Evolutionary conservation across 148 eudicot genomes (phyloP), one percentile per base, ranked within the genome.

Genomic region (Silene uniflora): DNA sequence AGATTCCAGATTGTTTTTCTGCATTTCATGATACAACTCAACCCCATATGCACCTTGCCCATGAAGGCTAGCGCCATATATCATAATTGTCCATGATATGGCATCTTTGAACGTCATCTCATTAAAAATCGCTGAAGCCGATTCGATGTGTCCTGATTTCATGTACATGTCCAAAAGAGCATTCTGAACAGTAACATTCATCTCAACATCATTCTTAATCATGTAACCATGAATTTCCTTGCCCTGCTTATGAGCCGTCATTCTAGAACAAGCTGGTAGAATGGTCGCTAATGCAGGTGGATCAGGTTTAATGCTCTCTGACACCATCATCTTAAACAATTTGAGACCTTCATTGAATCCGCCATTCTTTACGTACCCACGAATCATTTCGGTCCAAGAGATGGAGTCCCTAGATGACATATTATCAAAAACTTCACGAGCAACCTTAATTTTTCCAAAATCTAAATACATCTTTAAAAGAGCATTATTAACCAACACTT

Each of bases 191-290:
- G 76, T 86, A 21, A 82, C 68, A 69, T 89, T 91, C 82, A 83
- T 55, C 0, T 80, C 85, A 76, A 89, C 70, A 44, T 79, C 85
- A 72, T 80, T 87, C 76, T 88, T 87, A 2, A 89, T 61, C 81
- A 87, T 75, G 81, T 84, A 86, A 46, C 88, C 83, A 49, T 91
- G 96, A 74, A 91, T 80, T 79, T 89, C 89, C 82, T 82, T 87
- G 3, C 96, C 96, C 65, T 87, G 84, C 77, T 91, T 89, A 76
- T 83, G 87, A n/a, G 92, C 91, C 2, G 91, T 83, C 84, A 87
- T 85, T 82, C 92, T 87, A 12, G 88, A 91, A 81, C 92, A 89
- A 71, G 96, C 91, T 8, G 96, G 91, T 65, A 91, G 83, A 59
- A 89, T 75, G 78, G 86, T 86, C 17, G 87, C 72, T 18, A 85